Evolutionary conservation across 345 rosid species (phyloP).

Genomic region (Erodium maritimum): DNA sequence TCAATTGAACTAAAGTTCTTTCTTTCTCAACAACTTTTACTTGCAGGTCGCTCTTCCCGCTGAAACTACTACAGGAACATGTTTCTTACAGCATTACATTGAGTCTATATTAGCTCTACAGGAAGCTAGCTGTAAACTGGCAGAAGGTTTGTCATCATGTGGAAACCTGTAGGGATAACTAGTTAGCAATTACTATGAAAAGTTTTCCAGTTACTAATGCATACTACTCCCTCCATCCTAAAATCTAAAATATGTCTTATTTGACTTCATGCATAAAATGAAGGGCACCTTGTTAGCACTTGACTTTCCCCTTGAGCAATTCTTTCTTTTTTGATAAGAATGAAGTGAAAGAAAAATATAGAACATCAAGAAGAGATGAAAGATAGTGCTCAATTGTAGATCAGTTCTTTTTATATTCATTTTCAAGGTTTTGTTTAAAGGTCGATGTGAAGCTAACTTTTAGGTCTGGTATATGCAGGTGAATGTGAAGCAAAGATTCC

Average conservation of each 20-base stretch:
- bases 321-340: too few species aligned
- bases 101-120: constrained; percentile 82
- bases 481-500: constrained; percentile 53
- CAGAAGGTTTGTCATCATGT: constrained; percentile 41
- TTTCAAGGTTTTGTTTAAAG: background rate
- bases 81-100: constrained; percentile 77
- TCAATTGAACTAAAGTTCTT: background rate
- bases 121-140: constrained; percentile 49
- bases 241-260: too few species aligned
- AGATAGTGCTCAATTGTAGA: background rate
- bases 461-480: background rate
- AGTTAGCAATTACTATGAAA: background rate
- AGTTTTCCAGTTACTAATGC: background rate
- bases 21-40: background rate
- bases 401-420: constrained; percentile 1
- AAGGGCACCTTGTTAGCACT: too few species aligned
- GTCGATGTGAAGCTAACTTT: background rate
- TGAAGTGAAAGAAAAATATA: background rate
- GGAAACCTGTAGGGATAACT: background rate
- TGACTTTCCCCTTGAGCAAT: too few species aligned
- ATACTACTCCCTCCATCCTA: background rate
- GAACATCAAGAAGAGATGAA: background rate
- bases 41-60: constrained; percentile 85
- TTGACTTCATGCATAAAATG: too few species aligned
- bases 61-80: constrained; percentile 76